Base-by-base conservation (phyloP, 306 rosid genomes). In the Phaseolus lunatus region DNA sequence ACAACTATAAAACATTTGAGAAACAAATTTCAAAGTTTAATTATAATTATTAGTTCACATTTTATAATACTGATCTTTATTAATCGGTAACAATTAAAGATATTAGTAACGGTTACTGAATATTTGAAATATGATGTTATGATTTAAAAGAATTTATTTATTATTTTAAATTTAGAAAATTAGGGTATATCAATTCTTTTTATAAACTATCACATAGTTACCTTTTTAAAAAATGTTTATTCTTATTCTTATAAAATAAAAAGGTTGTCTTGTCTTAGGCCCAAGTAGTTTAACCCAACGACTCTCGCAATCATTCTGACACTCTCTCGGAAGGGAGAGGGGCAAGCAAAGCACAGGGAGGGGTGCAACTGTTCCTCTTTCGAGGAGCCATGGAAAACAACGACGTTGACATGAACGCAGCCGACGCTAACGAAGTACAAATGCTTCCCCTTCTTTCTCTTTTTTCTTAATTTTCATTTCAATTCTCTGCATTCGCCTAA, bases 351-450 rank as follows among this genome's bases (percentile, higher is more conserved):
- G 37, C 22, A 14, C 45, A 72, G 83, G 39, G 15, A 37, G 22
- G 7, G 67, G 44, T 37, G 79, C 54, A 20, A 71, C 57, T 53
- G 75, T 24, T 44, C 7, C 29, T 29, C 71, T 77, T 37, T 27
- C 18, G 15, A 67, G 66, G 47, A 23, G 70, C 41, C 56, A 83
- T 81, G 87, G 91, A 87, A 68, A 73, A 80, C 78, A 86, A 87
- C 37, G 87, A 87, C 62, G 80, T 85, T 20, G 87, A 83, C 67
- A 87, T 85, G 89, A 72, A 75, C 9, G 56, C 78, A 10, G 49
- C 78, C 7, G 89, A 87, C 3, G 68, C 50, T 67, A 85, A 62
- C 59, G 91, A 85, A 66, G 82, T 49, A 1, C 73, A 24, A 71
- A 65, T 31, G 26, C 5, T 56, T 69, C 57, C 57, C 41, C 5